These are phyloP conservation scores for Penicillium sp. DNA, from an alignment of 2,329 filamentous ascomycete genomes.

Conservation along the genomic window DNA sequence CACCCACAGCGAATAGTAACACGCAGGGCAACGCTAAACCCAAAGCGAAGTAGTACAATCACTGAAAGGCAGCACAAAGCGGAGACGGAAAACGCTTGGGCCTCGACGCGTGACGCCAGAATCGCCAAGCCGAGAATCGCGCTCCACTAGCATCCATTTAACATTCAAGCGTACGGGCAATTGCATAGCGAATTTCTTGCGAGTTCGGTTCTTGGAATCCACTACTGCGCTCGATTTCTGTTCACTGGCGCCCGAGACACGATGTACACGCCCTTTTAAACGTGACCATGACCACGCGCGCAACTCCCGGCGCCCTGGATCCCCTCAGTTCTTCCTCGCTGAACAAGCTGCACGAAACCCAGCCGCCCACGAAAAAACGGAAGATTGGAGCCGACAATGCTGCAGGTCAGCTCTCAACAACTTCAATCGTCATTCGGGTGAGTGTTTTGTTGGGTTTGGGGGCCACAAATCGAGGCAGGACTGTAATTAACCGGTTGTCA, in stretches of 20 bases:
- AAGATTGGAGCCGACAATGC: conserved; percentile 31
- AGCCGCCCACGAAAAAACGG: conserved; percentile 39
- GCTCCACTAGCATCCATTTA: conserved; percentile 16
- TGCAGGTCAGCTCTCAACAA: conserved; percentile 26
- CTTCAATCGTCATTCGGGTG: conserved; percentile 41
- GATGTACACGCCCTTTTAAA: conserved; percentile 31
- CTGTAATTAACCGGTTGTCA: conserved; percentile 3
- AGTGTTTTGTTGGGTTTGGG: conserved; percentile 9
- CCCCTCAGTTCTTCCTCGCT: conserved; percentile 38
- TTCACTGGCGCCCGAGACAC: conserved; percentile 10
- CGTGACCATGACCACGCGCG: conserved; percentile 44
- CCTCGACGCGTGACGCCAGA: conserved; percentile 36
- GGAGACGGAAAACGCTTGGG: conserved; percentile 16
- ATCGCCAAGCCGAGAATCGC: conserved; percentile 17
- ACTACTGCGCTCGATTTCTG: conserved; percentile 9
- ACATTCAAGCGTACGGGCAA: conserved; percentile 7
- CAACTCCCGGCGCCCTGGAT: conserved; percentile 37
- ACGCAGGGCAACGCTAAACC: too few species aligned
- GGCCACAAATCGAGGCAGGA: neutral
- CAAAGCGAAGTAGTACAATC: too few species aligned
- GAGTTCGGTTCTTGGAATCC: neutral
- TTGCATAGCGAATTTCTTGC: conserved; percentile 13
- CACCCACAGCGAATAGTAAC: too few species aligned
- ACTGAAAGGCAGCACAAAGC: neutral
- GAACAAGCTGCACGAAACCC: conserved; percentile 36